Conservation (phyloP, 2,329 filamentous ascomycete genomes). For the Claviceps purpurea region DNA sequence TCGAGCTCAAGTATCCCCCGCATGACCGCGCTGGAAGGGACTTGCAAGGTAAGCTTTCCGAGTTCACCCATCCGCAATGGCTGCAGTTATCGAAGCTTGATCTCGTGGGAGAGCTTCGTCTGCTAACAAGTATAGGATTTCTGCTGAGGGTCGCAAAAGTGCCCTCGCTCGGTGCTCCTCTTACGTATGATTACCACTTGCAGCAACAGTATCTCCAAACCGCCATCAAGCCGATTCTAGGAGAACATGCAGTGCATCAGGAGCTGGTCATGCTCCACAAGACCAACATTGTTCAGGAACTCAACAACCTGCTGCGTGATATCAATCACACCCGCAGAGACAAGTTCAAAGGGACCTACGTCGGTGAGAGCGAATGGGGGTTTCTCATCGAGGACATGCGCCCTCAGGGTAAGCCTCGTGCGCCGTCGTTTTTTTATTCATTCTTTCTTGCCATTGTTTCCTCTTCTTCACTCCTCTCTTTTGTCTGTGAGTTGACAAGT, state of each 20-base stretch:
- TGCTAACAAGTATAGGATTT: constrained; percentile 13
- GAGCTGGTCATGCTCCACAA: constrained; percentile 24
- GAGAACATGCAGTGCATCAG: constrained; percentile 21
- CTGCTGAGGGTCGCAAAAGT: constrained; percentile 27
- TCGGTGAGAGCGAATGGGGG: constrained; percentile 46
- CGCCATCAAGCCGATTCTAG: constrained; percentile 22
- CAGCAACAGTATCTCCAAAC: constrained; percentile 24
- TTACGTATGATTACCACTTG: constrained; percentile 23
- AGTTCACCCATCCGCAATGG: background rate
- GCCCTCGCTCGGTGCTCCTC: constrained; percentile 15
- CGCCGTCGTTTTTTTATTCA: background rate
- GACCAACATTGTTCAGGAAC: constrained; percentile 23
- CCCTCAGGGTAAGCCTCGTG: constrained; percentile 15
- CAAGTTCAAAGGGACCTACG: constrained; percentile 34
- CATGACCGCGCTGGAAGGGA: constrained; percentile 16
- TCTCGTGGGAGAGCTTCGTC: too few relatives aligned
- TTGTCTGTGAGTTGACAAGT: background rate
- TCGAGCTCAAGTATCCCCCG: constrained; percentile 37
- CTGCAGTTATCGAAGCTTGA: background rate
- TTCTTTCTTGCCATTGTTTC: constrained; percentile 4
- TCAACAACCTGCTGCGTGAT: constrained; percentile 40
- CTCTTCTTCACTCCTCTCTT: constrained; percentile 1
- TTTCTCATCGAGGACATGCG: constrained; percentile 64
- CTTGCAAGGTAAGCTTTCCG: constrained; percentile 20
- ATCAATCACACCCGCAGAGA: constrained; percentile 32